Evolutionary conservation across 129 eudicot species (phyloP).

Genomic region (Sambucus nigra): DNA sequence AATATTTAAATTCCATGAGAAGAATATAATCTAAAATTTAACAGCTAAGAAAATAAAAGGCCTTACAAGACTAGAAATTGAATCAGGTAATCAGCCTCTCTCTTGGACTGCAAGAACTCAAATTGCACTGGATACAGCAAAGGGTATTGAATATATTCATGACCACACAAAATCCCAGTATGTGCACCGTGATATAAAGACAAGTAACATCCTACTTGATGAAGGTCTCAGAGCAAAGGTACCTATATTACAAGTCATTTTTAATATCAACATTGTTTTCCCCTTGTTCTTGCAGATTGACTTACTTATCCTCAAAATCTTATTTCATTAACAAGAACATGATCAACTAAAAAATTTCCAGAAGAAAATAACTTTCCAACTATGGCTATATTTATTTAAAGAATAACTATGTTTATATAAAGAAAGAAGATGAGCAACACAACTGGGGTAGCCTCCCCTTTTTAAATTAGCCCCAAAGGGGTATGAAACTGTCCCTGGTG

Average conservation of each 20-base stretch:
- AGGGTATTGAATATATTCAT: slow-evolving; percentile 39
- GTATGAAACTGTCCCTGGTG: too few relatives aligned
- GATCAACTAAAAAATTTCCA: slow-evolving; percentile 1
- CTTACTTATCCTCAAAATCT: background rate
- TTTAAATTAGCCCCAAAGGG: too few relatives aligned
- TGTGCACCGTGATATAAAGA: slow-evolving; percentile 37
- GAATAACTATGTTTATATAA: too few relatives aligned
- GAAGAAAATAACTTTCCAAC: too few relatives aligned
- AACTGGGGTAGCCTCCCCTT: too few relatives aligned
- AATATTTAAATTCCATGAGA: background rate
- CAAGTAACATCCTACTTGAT: slow-evolving; percentile 33
- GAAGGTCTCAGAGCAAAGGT: slow-evolving; percentile 39
- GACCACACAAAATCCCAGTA: slow-evolving; percentile 38
- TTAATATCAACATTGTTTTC: background rate
- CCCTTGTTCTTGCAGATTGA: background rate
- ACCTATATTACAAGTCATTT: background rate
- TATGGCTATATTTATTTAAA: too few relatives aligned
- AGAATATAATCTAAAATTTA: slow-evolving; percentile 6
- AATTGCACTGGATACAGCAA: slow-evolving; percentile 37
- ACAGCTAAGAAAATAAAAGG: background rate
- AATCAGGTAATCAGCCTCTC: slow-evolving; percentile 31
- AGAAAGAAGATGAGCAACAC: too few relatives aligned
- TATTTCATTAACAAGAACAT: slow-evolving; percentile 2
- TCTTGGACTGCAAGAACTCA: slow-evolving; percentile 34
- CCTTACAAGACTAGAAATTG: background rate